phyloP scores from a whole-genome alignment of 768 basidiomycete genomes.

The Agrocybe chaxingu region DNA sequence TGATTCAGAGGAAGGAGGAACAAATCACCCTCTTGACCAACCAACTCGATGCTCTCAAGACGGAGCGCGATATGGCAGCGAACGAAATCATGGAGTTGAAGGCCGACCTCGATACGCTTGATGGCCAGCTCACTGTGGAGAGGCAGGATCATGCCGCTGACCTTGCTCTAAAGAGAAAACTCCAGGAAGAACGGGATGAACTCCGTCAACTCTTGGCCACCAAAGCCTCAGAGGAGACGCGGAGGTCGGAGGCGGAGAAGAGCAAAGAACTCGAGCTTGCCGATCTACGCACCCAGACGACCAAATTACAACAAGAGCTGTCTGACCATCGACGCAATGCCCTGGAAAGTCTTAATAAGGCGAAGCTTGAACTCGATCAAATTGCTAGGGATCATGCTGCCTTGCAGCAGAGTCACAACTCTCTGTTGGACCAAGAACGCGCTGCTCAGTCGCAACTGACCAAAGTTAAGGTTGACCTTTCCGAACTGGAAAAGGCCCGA shows the following conservation, averaged over 20 bases:
- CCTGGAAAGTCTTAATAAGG: conserved; percentile 65
- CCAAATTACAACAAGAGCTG: conserved; percentile 63
- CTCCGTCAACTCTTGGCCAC: conserved; percentile 80
- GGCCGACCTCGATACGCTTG: conserved; percentile 62
- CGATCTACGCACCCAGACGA: conserved; percentile 63
- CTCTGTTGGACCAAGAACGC: conserved; percentile 62
- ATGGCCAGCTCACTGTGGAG: conserved; percentile 58
- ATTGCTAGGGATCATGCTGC: conserved; percentile 56
- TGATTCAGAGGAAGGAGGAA: conserved; percentile 76
- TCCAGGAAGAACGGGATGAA: conserved; percentile 84
- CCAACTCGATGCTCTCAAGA: conserved; percentile 52
- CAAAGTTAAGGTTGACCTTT: conserved; percentile 44
- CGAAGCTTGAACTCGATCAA: conserved; percentile 74
- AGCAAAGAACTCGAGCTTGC: conserved; percentile 83
- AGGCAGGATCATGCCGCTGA: conserved; percentile 48
- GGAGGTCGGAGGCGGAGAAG: conserved; percentile 79
- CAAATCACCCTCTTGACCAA: conserved; percentile 53
- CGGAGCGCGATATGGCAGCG: conserved; percentile 49
- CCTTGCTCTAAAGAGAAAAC: conserved; percentile 47
- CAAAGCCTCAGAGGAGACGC: conserved; percentile 83
- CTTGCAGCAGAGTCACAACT: conserved; percentile 57
- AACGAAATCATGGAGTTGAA: conserved; percentile 69
- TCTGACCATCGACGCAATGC: conserved; percentile 58
- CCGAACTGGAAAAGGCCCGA: conserved; percentile 67
- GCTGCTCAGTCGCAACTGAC: conserved; percentile 46